phyloP scores from a whole-genome alignment of 768 basidiomycete species.

The Epithele typhae region DNA sequence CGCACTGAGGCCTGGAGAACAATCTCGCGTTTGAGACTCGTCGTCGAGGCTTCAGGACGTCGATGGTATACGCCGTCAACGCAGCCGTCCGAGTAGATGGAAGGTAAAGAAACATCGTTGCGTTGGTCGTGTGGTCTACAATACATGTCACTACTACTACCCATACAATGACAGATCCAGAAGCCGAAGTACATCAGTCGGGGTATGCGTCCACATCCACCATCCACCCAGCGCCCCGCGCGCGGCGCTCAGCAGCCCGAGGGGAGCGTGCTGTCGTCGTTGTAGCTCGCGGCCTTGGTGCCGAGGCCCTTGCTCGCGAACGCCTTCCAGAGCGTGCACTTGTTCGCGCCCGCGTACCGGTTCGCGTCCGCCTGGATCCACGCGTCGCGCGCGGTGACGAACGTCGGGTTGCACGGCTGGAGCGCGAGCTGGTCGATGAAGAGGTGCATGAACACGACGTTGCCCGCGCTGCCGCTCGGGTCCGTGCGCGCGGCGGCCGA shows the following conservation, averaged over 20 bases:
- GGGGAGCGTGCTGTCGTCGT: conserved; percentile 27
- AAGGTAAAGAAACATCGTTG: too few relatives aligned
- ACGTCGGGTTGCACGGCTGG: conserved; percentile 46
- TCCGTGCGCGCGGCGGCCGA: conserved; percentile 35
- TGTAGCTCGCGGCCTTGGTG: conserved; percentile 29
- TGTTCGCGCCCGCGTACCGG: conserved; percentile 41
- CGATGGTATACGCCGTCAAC: too few relatives aligned
- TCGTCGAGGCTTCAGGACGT: too few relatives aligned
- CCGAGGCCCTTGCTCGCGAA: conserved; percentile 53
- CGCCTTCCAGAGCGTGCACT: conserved; percentile 39
- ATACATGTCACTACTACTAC: too few relatives aligned
- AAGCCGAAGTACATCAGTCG: too few relatives aligned
- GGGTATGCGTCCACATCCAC: too few relatives aligned
- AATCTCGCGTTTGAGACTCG: too few relatives aligned
- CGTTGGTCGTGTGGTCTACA: too few relatives aligned
- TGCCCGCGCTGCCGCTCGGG: conserved; percentile 38
- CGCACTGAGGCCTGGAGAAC: too few relatives aligned
- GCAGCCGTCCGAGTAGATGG: too few relatives aligned
- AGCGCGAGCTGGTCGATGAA: conserved; percentile 48
- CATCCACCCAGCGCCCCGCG: too few relatives aligned
- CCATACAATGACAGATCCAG: too few relatives aligned
- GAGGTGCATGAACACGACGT: conserved; percentile 47
- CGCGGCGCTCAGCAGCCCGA: conserved; percentile 22
- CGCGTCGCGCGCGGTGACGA: conserved; percentile 43
- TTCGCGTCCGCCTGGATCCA: conserved; percentile 51